These are phyloP conservation scores for Boletus insuetus DNA, from an alignment of 768 basidiomycete species.

Conservation along the genomic window DNA sequence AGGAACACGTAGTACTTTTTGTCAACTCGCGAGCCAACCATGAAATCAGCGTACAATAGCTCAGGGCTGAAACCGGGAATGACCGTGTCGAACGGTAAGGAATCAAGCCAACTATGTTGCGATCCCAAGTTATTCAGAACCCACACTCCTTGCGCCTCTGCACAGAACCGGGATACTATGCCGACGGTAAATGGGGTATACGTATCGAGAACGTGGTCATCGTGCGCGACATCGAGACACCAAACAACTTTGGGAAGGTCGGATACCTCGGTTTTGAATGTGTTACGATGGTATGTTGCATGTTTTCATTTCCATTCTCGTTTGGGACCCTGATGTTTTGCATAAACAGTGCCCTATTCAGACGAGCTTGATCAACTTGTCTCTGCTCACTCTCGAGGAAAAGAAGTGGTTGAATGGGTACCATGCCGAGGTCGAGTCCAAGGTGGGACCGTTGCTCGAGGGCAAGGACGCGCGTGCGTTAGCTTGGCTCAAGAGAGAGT, in stretches of 20 bases:
- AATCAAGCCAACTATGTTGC: background rate
- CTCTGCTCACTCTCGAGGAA: slow-evolving; percentile 65
- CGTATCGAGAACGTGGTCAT: slow-evolving; percentile 90
- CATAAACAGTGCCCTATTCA: slow-evolving; percentile 71
- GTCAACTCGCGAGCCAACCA: background rate
- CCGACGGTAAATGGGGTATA: slow-evolving; percentile 87
- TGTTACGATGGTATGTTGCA: slow-evolving; percentile 73
- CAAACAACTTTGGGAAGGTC: slow-evolving; percentile 75
- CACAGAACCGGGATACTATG: slow-evolving; percentile 87
- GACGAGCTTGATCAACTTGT: slow-evolving; percentile 69
- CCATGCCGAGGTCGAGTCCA: slow-evolving; percentile 58
- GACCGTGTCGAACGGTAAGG: slow-evolving; percentile 80
- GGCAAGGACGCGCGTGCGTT: slow-evolving; percentile 30
- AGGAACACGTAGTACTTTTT: background rate
- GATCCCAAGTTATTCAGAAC: background rate
- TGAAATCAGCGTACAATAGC: slow-evolving; percentile 56
- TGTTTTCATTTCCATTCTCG: background rate
- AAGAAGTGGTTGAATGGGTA: slow-evolving; percentile 81
- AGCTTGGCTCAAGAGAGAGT: slow-evolving; percentile 23
- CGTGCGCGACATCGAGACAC: slow-evolving; percentile 67
- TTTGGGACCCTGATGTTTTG: background rate
- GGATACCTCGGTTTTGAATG: slow-evolving; percentile 84
- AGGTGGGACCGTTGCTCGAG: slow-evolving; percentile 59
- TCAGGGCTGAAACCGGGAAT: slow-evolving; percentile 77
- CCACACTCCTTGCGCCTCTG: background rate